These are phyloP conservation scores for Phytophthora palmivora DNA, from an alignment of 352 stramenopile genomes.

Conservation along the genomic window DNA sequence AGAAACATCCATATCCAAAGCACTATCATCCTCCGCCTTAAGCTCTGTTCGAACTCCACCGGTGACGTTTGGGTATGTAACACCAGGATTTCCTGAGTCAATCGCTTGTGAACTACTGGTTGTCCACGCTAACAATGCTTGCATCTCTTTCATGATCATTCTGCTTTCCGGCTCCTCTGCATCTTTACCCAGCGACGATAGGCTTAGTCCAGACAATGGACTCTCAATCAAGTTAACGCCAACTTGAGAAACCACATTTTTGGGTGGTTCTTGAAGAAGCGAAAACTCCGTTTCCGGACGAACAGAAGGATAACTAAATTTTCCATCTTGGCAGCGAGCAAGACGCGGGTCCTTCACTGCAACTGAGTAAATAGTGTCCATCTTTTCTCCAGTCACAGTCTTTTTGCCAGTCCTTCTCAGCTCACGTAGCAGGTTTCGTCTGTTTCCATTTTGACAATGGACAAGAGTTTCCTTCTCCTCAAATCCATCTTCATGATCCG, in stretches of 20 bases:
- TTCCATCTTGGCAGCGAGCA: slow-evolving; percentile 10
- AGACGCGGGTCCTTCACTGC: slow-evolving; percentile 55
- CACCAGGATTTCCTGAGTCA: background rate
- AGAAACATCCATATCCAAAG: slow-evolving; percentile 12
- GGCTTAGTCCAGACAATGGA: slow-evolving; percentile 54
- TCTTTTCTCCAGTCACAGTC: slow-evolving; percentile 4
- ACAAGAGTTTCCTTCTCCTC: slow-evolving; percentile 11
- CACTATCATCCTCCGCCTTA: slow-evolving; percentile 5
- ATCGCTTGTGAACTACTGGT: slow-evolving; percentile 7
- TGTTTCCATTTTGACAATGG: slow-evolving; percentile 22
- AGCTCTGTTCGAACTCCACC: background rate
- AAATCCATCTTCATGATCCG: slow-evolving; percentile 69
- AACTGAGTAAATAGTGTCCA: slow-evolving; percentile 43
- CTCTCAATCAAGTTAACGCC: slow-evolving; percentile 53
- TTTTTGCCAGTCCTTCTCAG: slow-evolving; percentile 14
- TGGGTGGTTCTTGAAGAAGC: slow-evolving; percentile 61
- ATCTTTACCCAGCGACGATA: slow-evolving; percentile 45
- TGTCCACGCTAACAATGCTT: slow-evolving; percentile 65
- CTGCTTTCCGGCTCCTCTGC: slow-evolving; percentile 70
- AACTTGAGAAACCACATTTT: slow-evolving; percentile 24
- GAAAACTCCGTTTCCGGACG: slow-evolving; percentile 30
- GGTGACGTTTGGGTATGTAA: slow-evolving; percentile 42
- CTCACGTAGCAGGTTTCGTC: slow-evolving; percentile 22
- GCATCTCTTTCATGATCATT: slow-evolving; percentile 61
- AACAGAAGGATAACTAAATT: slow-evolving; percentile 4